Evolutionary conservation across 129 eudicot genomes (phyloP), one percentile per base, ranked within the genome.

Genomic region (Silybum marianum): DNA sequence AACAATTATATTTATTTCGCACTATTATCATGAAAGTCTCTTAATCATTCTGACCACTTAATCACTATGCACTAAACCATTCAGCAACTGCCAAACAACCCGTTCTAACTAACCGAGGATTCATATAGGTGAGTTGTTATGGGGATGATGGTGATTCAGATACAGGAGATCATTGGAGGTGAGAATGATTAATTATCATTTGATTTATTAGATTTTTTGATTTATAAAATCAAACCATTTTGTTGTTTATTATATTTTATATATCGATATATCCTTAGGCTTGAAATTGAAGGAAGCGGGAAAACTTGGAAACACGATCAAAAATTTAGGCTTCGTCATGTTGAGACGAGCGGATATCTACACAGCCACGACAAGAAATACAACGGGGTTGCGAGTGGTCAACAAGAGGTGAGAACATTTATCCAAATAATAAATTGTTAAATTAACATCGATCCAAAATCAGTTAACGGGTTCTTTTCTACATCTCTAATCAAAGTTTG

Each of bases 81-180:
- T 32, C 36, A 32, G 6, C 36, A 32, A 32, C 36, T 4, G 36
- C 6, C 36, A 32, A 32, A 32, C 36, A 32, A 2, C 36, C 36
- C 6, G 3, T 1, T 32, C 36, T 32, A 32, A 32, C 36, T 32
- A 32, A 32, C 36, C 3, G 6, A 4, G 36, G 3, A 32, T 32
- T 32, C 36, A 32, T 90, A 83, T 82, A 96, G 99, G 99, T 96
- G 65, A 96, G 99, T 87, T 90, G 99, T 84, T 96, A 93, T 86
- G 99, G 99, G 73, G 88, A 86, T 63, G 98, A 96, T 71, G 76
- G 77, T 26, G 86, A 86, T 58, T 96, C 99, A 77, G 99, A 96
- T 75, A 93, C 99, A 14, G 99, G 99, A 58, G 99, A 96, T 82
- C 80, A 88, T 72, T 96, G 99, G 99, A 93, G 97, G 99, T 96